Evolutionary conservation across 148 eudicot species (phyloP).

Genomic region (Fallopia convolvulus): DNA sequence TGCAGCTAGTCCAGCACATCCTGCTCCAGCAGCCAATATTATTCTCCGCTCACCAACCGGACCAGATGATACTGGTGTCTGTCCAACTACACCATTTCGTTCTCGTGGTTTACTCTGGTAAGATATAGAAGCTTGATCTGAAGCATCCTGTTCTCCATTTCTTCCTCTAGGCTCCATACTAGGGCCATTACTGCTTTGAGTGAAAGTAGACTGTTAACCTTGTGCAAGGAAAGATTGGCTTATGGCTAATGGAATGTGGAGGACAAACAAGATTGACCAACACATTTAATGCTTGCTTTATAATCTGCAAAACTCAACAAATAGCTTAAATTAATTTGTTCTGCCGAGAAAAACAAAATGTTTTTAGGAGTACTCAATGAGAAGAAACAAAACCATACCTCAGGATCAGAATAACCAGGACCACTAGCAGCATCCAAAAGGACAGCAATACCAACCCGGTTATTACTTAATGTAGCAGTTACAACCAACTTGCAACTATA

Average conservation of each 20-base stretch:
- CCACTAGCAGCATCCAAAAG: constrained; percentile 87
- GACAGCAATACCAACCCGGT: constrained; percentile 91
- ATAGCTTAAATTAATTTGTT: neutral
- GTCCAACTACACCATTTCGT: constrained; percentile 45
- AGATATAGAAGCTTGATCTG: constrained; percentile 33
- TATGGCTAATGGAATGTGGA: constrained; percentile 91
- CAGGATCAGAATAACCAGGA: constrained; percentile 80
- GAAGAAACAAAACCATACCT: constrained; percentile 36
- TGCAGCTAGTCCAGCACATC: constrained; percentile 91
- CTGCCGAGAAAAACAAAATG: neutral
- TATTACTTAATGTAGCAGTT: constrained; percentile 78
- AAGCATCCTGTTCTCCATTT: constrained; percentile 35
- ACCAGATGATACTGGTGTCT: constrained; percentile 53
- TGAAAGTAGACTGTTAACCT: constrained; percentile 43
- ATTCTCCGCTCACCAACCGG: constrained; percentile 94
- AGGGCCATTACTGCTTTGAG: constrained; percentile 49
- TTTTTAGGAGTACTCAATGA: neutral
- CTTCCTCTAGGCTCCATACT: constrained; percentile 44
- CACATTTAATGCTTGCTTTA: constrained; percentile 79
- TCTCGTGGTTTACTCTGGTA: constrained; percentile 53
- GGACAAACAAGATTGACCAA: constrained; percentile 92
- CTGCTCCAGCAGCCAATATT: constrained; percentile 80
- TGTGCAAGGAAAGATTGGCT: constrained; percentile 52
- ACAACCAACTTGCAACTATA: constrained; percentile 74
- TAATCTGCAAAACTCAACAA: constrained; percentile 44